Evolutionary conservation across 2,329 filamentous ascomycete species (phyloP), one percentile per base, ranked within the genome.

Genomic region (Botrytis deweyae): DNA sequence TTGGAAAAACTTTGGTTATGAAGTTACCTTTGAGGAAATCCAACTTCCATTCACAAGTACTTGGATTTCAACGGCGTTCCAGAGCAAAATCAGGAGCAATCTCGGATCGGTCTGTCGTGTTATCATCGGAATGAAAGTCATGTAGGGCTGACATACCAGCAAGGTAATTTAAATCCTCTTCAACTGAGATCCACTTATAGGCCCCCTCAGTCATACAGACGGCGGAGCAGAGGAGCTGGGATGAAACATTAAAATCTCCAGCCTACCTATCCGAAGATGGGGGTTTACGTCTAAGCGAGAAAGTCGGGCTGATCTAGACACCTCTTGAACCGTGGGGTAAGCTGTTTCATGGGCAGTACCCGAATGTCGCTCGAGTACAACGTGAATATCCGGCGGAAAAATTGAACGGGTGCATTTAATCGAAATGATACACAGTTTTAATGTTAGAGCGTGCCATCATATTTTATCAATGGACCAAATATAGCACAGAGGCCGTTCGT

Each of bases 181-280:
- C 7, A n/a, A 69, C 10, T 44, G 22, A 22, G 42, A 42, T 10
- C 18, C n/a, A n/a, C n/a, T 38, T 59, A 40, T 55, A n/a, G n/a
- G 29, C 22, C 25, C 20, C 33, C 25, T n/a, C 18, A 29, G 12
- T 42, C 1, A 58, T 69, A 58, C 38, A 12, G 38, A 38, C 12
- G 66, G 36, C 16, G 16, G 22, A 33, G 16, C 22, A 25, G 46
- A n/a, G 65, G 49, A 42, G 66, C 49, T 68, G 66, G 38, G 49
- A 69, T 69, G 49, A 68, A 55, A 55, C 46, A 55, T 25, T 16
- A 42, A 67, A 42, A 16, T 33, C 46, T 55, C 46, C 46, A 67
- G 46, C 65, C 33, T 33, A 33, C 33, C 33, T 67, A 40, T 40
- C 36, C n/a, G 49, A 69, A 68, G n/a, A 59, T 69, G 49, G 66